Evolutionary conservation across 2,329 filamentous ascomycete genomes (phyloP).

Genomic region (Alternaria rosae): DNA sequence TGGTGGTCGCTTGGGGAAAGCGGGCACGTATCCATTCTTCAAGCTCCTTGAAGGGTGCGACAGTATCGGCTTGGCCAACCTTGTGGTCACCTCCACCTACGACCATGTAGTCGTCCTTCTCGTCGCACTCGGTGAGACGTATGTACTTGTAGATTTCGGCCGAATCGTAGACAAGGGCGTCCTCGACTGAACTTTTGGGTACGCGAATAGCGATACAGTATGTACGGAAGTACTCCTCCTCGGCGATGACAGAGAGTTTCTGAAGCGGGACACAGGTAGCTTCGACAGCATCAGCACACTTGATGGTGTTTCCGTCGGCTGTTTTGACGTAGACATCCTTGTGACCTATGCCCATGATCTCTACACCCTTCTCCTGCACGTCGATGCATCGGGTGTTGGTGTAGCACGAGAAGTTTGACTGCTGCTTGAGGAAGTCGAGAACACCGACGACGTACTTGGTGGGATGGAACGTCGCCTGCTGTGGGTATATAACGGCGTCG

Average conservation of each 20-base stretch:
- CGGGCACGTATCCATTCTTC: slow-evolving; percentile 62
- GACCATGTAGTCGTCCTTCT: slow-evolving; percentile 63
- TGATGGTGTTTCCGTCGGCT: slow-evolving; percentile 56
- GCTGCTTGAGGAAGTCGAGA: slow-evolving; percentile 59
- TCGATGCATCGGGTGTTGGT: slow-evolving; percentile 59
- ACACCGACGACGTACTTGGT: slow-evolving; percentile 64
- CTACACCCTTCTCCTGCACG: slow-evolving; percentile 59
- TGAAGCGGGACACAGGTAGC: slow-evolving; percentile 65
- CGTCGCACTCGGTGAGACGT: slow-evolving; percentile 62
- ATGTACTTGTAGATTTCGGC: slow-evolving; percentile 65
- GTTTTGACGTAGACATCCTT: slow-evolving; percentile 59
- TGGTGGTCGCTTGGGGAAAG: slow-evolving; percentile 58
- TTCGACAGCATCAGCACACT: slow-evolving; percentile 59
- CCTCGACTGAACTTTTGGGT: slow-evolving; percentile 61
- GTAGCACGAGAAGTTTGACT: slow-evolving; percentile 63
- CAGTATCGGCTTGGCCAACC: slow-evolving; percentile 61
- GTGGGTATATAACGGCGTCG: slow-evolving; percentile 56
- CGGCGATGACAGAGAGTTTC: slow-evolving; percentile 61
- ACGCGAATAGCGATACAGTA: slow-evolving; percentile 66
- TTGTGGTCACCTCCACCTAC: slow-evolving; percentile 66
- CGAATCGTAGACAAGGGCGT: slow-evolving; percentile 64
- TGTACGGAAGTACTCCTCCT: slow-evolving; percentile 63
- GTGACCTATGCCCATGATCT: slow-evolving; percentile 54
- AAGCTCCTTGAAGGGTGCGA: slow-evolving; percentile 59
- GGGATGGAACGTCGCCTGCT: slow-evolving; percentile 65